A percentile compares a stretch with the other conserved stretches of the same genome.
Conservation (phyloP, 2,329 filamentous ascomycete genomes). For the Claviceps arundinis region DNA sequence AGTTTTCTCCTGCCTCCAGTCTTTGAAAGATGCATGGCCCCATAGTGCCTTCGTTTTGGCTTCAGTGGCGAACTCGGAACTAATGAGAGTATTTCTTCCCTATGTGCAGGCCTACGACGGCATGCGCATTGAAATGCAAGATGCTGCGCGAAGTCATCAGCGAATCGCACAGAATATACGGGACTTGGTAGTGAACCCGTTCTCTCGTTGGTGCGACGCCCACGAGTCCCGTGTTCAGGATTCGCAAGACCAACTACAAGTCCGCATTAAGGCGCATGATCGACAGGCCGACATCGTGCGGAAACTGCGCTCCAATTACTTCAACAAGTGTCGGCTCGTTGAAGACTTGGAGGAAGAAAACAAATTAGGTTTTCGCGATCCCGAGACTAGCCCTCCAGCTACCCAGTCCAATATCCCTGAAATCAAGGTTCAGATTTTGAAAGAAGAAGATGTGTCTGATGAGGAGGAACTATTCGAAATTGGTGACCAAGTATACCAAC, state of each 20-base stretch:
- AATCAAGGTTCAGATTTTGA: constrained; percentile 71
- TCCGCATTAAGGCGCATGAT: constrained; percentile 82
- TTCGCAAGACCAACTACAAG: constrained; percentile 87
- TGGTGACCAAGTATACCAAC: constrained; percentile 74
- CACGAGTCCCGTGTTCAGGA: constrained; percentile 84
- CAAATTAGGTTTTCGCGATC: constrained; percentile 91
- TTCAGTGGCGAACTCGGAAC: constrained; percentile 2
- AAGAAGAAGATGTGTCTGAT: constrained; percentile 45
- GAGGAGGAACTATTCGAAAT: constrained; percentile 79
- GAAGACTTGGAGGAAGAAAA: constrained; percentile 98
- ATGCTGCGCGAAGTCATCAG: constrained; percentile 77
- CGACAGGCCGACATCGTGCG: constrained; percentile 80
- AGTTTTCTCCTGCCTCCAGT: neutral
- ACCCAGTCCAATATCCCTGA: constrained; percentile 50
- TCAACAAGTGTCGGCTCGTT: constrained; percentile 94
- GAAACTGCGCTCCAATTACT: constrained; percentile 91
- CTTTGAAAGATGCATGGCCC: neutral
- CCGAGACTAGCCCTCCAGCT: constrained; percentile 53
- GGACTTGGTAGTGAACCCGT: constrained; percentile 87
- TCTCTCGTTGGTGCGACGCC: constrained; percentile 90
- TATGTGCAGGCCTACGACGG: constrained; percentile 72
- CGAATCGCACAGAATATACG: constrained; percentile 96
- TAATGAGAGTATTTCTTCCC: constrained; percentile 6
- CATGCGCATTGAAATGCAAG: constrained; percentile 81
- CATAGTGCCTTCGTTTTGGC: neutral